These are phyloP conservation scores for Chlorella sp. DNA, from an alignment of 139 green algal genomes.

Conservation along the genomic window DNA sequence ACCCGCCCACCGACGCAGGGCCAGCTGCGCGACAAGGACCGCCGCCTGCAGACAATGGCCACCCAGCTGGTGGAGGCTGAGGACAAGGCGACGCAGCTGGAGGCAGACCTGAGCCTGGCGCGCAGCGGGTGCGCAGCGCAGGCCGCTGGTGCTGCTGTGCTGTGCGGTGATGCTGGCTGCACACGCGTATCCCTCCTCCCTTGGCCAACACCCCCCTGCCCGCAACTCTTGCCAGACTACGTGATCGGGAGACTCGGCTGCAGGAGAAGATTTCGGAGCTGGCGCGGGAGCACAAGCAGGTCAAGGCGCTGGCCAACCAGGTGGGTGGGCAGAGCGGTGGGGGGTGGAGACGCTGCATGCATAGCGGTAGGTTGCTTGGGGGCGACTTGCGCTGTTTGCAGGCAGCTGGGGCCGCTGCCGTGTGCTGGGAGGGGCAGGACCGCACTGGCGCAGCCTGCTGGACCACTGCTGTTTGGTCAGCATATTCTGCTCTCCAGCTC, in stretches of 20 bases:
- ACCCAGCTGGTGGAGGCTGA: background rate
- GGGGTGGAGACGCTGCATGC: background rate
- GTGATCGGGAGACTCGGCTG: background rate
- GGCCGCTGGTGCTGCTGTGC: too few relatives aligned
- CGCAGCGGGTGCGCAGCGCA: background rate
- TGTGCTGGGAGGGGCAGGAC: too few relatives aligned
- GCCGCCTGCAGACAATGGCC: constrained; percentile 23
- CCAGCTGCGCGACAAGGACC: constrained; percentile 38
- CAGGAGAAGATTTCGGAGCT: constrained; percentile 25
- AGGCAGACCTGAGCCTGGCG: background rate
- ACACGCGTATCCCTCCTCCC: too few relatives aligned
- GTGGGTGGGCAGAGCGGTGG: background rate
- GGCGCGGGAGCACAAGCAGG: background rate
- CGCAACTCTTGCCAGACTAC: background rate
- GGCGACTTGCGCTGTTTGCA: too few relatives aligned
- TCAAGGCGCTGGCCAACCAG: constrained; percentile 24
- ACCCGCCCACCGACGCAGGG: background rate
- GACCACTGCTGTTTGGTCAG: too few relatives aligned
- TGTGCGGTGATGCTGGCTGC: too few relatives aligned
- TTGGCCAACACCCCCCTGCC: too few relatives aligned
- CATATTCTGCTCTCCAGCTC: too few relatives aligned
- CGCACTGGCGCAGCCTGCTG: too few relatives aligned
- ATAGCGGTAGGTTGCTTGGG: too few relatives aligned
- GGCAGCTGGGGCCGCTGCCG: too few relatives aligned
- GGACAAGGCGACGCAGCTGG: background rate